Percentiles rank a stretch among this genome's conserved stretches.
Conservation (phyloP, 495 filamentous ascomycete species). For the Chaetomium cochliodes region DNA sequence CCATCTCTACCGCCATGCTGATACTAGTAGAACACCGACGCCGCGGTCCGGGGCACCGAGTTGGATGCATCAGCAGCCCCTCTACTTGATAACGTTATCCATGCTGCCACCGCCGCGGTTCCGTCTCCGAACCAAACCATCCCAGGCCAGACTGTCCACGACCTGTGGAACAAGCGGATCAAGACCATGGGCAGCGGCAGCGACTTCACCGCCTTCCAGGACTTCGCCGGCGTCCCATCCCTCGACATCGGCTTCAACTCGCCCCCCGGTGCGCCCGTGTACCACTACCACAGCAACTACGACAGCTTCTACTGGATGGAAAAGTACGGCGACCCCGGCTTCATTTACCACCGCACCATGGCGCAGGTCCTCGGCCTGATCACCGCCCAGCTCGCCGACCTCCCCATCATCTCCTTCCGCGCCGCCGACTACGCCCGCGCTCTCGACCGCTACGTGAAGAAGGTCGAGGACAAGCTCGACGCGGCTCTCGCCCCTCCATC, state of each 20-base stretch:
- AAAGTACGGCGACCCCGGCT: slow-evolving; percentile 77
- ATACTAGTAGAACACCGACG: slow-evolving; percentile 66
- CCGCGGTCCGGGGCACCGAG: slow-evolving; percentile 65
- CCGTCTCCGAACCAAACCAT: slow-evolving; percentile 82
- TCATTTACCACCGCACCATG: slow-evolving; percentile 75
- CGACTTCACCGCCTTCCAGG: slow-evolving; percentile 91
- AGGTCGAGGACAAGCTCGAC: slow-evolving; percentile 63
- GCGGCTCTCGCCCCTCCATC: slow-evolving; percentile 22
- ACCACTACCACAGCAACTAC: slow-evolving; percentile 90
- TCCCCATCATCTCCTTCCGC: slow-evolving; percentile 74
- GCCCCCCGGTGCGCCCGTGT: slow-evolving; percentile 49
- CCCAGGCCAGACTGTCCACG: slow-evolving; percentile 69
- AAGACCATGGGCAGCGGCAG: slow-evolving; percentile 74
- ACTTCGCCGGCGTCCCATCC: slow-evolving; percentile 81
- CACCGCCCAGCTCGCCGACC: slow-evolving; percentile 74
- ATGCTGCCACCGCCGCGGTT: slow-evolving; percentile 66
- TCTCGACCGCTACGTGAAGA: slow-evolving; percentile 61
- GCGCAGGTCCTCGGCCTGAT: slow-evolving; percentile 78
- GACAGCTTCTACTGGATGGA: slow-evolving; percentile 90
- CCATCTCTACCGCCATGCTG: neutral
- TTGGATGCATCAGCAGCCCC: slow-evolving; percentile 75
- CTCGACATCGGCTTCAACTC: slow-evolving; percentile 79
- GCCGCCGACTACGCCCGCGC: slow-evolving; percentile 69
- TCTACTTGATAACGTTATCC: slow-evolving; percentile 72
- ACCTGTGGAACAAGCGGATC: slow-evolving; percentile 67